Percentiles rank a stretch among this genome's conserved stretches.
Evolutionary conservation across 805 yeast species (phyloP).

Genomic region (Saturnispora bothae): DNA sequence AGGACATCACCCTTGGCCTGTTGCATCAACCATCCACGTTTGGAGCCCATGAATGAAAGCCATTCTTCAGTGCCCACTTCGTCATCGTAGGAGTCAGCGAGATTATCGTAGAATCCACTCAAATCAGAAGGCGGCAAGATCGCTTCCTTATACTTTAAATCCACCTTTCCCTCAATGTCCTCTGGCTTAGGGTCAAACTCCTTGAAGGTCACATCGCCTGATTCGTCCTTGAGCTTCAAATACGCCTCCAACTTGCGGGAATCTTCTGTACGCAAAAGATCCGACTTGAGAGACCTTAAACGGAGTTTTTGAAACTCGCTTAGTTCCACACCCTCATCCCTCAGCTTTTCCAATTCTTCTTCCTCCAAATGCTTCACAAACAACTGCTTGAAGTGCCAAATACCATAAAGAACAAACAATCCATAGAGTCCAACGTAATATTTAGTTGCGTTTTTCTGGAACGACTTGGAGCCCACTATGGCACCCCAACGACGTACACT

Average conservation of each 20-base stretch:
- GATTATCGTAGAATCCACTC: slow-evolving; percentile 62
- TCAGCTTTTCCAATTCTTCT: slow-evolving; percentile 22
- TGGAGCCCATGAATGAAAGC: slow-evolving; percentile 47
- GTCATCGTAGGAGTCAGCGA: slow-evolving; percentile 73
- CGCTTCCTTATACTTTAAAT: slow-evolving; percentile 25
- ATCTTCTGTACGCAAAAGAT: slow-evolving; percentile 55
- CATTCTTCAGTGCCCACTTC: slow-evolving; percentile 70
- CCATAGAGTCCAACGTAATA: slow-evolving; percentile 52
- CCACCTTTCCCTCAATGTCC: slow-evolving; percentile 24
- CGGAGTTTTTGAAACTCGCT: slow-evolving; percentile 58
- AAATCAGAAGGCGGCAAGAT: slow-evolving; percentile 72
- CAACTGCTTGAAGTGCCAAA: slow-evolving; percentile 55
- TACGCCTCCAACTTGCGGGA: slow-evolving; percentile 49
- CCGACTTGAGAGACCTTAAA: slow-evolving; percentile 47
- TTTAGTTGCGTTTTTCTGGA: slow-evolving; percentile 53
- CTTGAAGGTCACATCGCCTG: slow-evolving; percentile 9
- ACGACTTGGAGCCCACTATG: slow-evolving; percentile 40
- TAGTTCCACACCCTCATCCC: slow-evolving; percentile 28
- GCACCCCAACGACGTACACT: slow-evolving; percentile 41
- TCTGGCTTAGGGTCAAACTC: slow-evolving; percentile 27
- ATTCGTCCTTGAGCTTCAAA: slow-evolving; percentile 32
- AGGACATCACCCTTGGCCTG: slow-evolving; percentile 80
- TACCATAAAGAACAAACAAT: slow-evolving; percentile 46
- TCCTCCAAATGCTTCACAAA: slow-evolving; percentile 56
- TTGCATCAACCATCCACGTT: slow-evolving; percentile 70